Evolutionary conservation across 768 basidiomycete species (phyloP), one percentile per base, ranked within the genome.

Genomic region (Pholiota molesta): DNA sequence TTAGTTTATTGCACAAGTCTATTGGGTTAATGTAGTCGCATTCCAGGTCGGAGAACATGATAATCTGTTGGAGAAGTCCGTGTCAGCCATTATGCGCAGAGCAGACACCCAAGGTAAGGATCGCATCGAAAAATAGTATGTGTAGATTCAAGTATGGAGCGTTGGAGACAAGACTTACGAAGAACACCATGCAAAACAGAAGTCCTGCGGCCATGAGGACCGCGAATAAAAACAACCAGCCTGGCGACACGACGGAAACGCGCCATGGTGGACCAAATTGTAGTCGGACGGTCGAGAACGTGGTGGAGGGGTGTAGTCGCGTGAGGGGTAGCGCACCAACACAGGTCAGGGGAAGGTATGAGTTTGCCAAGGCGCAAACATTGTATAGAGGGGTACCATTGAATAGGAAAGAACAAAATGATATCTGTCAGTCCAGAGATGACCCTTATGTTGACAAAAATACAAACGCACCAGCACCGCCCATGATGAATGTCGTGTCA

Each of bases 1-100:
- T 99, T 70, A 99, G 89, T 82, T 97, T 98, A 80, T 99, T 99
- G 80, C 97, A 99, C 40, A 99, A 89, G 77, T 99, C 97, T 86
- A 99, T 99, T 56, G 97, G 97, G 78, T 99, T 99, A 83, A 99
- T 97, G 80, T 98, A 99, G 84, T 97, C 95, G 83, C 95, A 97
- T 80, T 98, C 97, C 73, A 99, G 81, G 80, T 99, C 97, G 47
- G 95, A 97, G 83, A 99, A 99, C 97, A 98, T 99, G 82, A 99
- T 99, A 72, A 99, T 98, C 97, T 99, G 69, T 53, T 35, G 37
- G 49, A 23, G 8, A 26, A 11, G 21, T 23, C 10, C 26, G 23
- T 19, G 11, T 49, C 19, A 49, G 54, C 31, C 26, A 51, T 40
- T 17, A 16, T 29, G 39, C 19, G 37, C 7, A n/a, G 14, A 42